Evolutionary conservation across 1,284 basidiomycete genomes (phyloP).

Genomic region (Mycena citricolor): DNA sequence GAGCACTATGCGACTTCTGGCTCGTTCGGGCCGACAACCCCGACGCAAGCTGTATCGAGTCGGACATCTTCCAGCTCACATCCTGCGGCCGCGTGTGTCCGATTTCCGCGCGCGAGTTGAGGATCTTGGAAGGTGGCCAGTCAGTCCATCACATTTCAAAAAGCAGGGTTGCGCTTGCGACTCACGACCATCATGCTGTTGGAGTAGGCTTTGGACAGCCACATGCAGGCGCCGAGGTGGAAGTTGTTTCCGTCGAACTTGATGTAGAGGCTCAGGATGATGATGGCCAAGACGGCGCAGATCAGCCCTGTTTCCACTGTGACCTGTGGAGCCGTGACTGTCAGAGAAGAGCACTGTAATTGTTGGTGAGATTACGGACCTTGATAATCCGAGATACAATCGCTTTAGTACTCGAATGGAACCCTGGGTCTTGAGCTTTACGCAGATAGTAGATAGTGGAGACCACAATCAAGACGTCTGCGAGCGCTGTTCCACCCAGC

Average conservation of each 20-base stretch:
- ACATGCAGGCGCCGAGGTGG: neutral
- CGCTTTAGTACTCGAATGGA: neutral
- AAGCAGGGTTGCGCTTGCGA: neutral
- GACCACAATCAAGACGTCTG: slow-evolving; percentile 8
- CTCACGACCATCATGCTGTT: slow-evolving; percentile 6
- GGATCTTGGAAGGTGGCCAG: neutral
- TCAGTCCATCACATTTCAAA: neutral
- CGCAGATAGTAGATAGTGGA: slow-evolving; percentile 4
- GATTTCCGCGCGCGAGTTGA: neutral
- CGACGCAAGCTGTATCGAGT: no score
- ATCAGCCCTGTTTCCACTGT: slow-evolving; percentile 19
- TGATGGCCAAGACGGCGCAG: slow-evolving; percentile 13
- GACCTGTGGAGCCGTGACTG: no score
- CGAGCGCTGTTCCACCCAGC: slow-evolving; percentile 3
- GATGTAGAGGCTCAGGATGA: neutral
- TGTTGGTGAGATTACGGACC: neutral
- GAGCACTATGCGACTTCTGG: no score
- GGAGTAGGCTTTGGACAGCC: slow-evolving; percentile 2
- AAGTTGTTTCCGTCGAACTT: slow-evolving; percentile 5
- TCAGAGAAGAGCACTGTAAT: neutral
- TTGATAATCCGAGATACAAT: neutral
- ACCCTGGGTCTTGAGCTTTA: neutral
- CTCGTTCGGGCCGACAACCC: no score
- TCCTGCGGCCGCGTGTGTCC: neutral
- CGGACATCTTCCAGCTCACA: no score